A percentile compares a stretch with the other conserved stretches of the same genome.
phyloP scores from a whole-genome alignment of 2,329 filamentous ascomycete species.

The Aureobasidium melanogenum region DNA sequence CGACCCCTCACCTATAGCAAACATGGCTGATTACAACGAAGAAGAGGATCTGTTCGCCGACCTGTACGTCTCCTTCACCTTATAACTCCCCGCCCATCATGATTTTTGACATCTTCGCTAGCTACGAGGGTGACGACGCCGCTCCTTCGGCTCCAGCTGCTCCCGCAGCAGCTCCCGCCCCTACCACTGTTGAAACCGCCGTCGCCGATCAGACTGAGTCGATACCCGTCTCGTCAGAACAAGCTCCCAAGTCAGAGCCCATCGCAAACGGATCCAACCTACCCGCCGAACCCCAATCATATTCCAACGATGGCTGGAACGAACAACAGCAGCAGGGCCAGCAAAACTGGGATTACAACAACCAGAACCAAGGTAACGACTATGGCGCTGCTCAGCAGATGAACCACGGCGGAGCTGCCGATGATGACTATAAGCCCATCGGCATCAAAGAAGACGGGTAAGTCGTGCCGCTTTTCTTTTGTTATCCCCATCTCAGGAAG shows the following conservation, averaged over 20 bases:
- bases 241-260: not conserved
- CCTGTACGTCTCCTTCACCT: constrained; percentile 53
- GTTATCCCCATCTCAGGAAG: constrained; percentile 13
- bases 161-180: not conserved
- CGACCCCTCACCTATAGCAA: constrained; percentile 20
- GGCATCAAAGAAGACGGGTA: constrained; percentile 89
- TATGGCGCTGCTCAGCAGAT: constrained; percentile 23
- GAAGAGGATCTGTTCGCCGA: constrained; percentile 95
- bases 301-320: constrained; percentile 2
- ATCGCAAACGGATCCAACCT: constrained; percentile 13
- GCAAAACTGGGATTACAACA: constrained; percentile 8
- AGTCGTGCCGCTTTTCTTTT: constrained; percentile 37
- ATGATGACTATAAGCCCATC: constrained; percentile 43
- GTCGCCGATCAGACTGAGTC: not conserved
- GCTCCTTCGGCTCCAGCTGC: constrained; percentile 21
- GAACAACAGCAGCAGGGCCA: constrained; percentile 6
- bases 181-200: constrained; percentile 1
- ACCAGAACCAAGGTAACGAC: constrained; percentile 10
- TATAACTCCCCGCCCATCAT: not conserved
- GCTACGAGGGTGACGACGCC: constrained; percentile 58
- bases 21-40: constrained; percentile 68
- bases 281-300: not conserved
- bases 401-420: constrained; percentile 16
- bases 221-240: not conserved
- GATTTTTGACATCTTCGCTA: constrained; percentile 24